Base-by-base conservation (phyloP, 257 asterid species). In the Ocimum tenuiflorum region DNA sequence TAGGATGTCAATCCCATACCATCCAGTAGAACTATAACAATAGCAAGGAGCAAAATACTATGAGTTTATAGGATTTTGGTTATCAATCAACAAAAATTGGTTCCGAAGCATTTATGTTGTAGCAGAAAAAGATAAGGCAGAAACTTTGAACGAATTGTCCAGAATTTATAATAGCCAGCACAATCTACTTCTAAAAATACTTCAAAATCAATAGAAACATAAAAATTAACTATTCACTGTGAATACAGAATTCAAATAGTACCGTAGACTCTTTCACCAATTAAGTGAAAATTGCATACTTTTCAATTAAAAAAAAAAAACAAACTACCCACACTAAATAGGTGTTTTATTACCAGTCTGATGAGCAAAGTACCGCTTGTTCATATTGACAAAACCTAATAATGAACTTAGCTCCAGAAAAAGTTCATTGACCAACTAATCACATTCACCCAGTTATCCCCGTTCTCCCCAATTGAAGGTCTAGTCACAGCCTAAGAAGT, bases 161-260 rank as follows among this genome's bases (percentile, higher is more conserved):
- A 38, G 1, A 50, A 15, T 22, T 41, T 45, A 22, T n/a, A 15
- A 29, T 12, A 54, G 67, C 42, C 9, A 49, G 60, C 59, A 69
- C 3, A 41, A 20, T 57, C 65, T 6, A 33, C 47, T 45, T 62
- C 38, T 1, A 29, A 13, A 13, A 63, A 31, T 39, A 53, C 63
- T 76, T 65, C 67, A 65, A 70, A 64, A 23, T 24, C 29, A 57
- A 65, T 20, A 54, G 55, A 72, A 22, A 42, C 14, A 49, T 64
- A 46, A 63, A 50, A 27, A 27, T 27, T 4, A 4, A 2, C 4
- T 27, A 27, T 27, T 27, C 31, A 27, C 31, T 27, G 31, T 2
- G 31, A 27, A 27, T 4, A 2, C 4, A 27, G 2, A 1, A 27
- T 27, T 2, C 31, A 27, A 4, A n/a, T 46, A 36, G 48, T 17